Conservation (phyloP, 2,329 filamentous ascomycete genomes). For the Penicillium glabrum region DNA sequence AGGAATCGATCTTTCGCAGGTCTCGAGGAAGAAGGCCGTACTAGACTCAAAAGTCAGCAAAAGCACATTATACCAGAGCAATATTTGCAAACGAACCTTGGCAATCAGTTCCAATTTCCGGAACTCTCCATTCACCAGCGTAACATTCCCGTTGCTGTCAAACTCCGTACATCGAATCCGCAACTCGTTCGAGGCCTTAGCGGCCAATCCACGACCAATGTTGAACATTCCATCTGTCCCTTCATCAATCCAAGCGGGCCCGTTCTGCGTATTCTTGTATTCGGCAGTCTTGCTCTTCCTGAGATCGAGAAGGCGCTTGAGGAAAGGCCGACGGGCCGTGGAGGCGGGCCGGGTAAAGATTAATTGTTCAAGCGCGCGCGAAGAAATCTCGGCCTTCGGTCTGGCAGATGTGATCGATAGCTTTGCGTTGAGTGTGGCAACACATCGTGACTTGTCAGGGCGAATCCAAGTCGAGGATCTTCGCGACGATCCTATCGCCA, state of each 20-base stretch:
- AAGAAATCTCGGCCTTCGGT: constrained; percentile 2
- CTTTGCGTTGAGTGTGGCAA: constrained; percentile 30
- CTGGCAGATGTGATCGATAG: constrained; percentile 23
- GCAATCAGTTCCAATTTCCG: constrained; percentile 97
- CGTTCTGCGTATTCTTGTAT: constrained; percentile 52
- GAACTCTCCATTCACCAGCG: constrained; percentile 90
- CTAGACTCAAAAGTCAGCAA: constrained; percentile 76
- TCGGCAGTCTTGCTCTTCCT: constrained; percentile 34
- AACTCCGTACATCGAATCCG: constrained; percentile 92
- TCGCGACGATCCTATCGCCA: constrained; percentile 17
- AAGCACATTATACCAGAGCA: constrained; percentile 34
- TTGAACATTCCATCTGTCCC: constrained; percentile 62
- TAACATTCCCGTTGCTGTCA: constrained; percentile 87
- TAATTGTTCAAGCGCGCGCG: constrained; percentile 5
- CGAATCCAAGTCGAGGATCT: constrained; percentile 23
- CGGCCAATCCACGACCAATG: constrained; percentile 66
- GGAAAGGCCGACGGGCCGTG: constrained; percentile 33
- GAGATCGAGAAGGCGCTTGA: constrained; percentile 38
- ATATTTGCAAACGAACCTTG: constrained; percentile 59
- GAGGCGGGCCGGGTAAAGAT: constrained; percentile 29
- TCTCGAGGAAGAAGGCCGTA: constrained; percentile 92
- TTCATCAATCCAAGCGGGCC: constrained; percentile 60
- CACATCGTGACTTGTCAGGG: constrained; percentile 18
- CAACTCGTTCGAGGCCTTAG: constrained; percentile 79
- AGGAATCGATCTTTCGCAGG: constrained; percentile 95